phyloP scores from a whole-genome alignment of 768 basidiomycete genomes.

The Galerina marginata region DNA sequence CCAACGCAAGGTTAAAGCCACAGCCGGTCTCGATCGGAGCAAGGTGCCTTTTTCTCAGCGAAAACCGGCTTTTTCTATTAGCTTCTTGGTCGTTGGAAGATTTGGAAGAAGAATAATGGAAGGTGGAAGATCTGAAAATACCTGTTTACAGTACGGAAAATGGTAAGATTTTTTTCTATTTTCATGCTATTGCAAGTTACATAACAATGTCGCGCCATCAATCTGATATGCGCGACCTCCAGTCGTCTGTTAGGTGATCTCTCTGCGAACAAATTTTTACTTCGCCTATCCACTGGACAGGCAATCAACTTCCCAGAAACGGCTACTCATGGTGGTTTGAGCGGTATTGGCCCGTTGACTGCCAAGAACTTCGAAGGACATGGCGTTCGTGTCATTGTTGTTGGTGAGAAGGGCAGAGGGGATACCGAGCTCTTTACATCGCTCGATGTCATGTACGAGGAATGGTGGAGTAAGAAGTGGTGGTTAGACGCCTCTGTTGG shows the following conservation, averaged over 20 bases:
- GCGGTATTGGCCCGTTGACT: constrained; percentile 92
- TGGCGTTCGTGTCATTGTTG: constrained; percentile 88
- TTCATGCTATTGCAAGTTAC: constrained; percentile 12
- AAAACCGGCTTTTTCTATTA: constrained; percentile 89
- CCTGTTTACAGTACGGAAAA: constrained; percentile 93
- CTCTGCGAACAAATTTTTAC: constrained; percentile 95
- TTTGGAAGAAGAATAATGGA: constrained; percentile 82
- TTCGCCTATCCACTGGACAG: constrained; percentile 89
- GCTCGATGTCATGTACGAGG: constrained; percentile 70
- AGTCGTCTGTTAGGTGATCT: constrained; percentile 81
- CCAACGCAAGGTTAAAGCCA: constrained; percentile 87
- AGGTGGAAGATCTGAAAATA: constrained; percentile 68
- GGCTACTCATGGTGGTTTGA: constrained; percentile 93
- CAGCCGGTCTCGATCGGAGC: constrained; percentile 88
- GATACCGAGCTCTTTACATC: constrained; percentile 85
- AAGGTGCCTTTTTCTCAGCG: constrained; percentile 94
- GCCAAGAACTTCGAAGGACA: constrained; percentile 91
- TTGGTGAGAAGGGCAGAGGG: constrained; percentile 92
- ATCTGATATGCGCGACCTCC: constrained; percentile 74
- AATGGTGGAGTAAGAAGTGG: constrained; percentile 92
- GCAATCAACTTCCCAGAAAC: constrained; percentile 89
- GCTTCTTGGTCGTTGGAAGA: constrained; percentile 95
- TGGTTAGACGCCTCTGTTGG: constrained; percentile 14
- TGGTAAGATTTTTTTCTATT: constrained; percentile 57
- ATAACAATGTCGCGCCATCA: constrained; percentile 21